phyloP scores from a whole-genome alignment of 345 rosid species.

The Citrus sinensis region DVS_A1.0 CM039163.1:20556501-20557000 shows the following conservation, averaged over 20 bases:
- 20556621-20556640: conserved; percentile 24
- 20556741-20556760: neutral
- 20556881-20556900: neutral
- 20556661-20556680: conserved; percentile 46
- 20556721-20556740: conserved; percentile 11
- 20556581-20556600: conserved; percentile 28
- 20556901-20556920: neutral
- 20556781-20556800: neutral
- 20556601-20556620: conserved; percentile 24
- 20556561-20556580: neutral
- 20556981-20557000: neutral
- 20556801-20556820: neutral
- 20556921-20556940: neutral
- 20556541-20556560: no score
- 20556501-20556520: neutral
- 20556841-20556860: neutral
- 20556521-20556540: neutral
- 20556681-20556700: conserved; percentile 31
- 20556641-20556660: conserved; percentile 28
- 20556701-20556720: conserved; percentile 30
- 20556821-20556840: neutral
- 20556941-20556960: neutral
- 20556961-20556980: neutral
- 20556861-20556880: neutral
- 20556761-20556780: neutral